Evolutionary conservation across 306 rosid species (phyloP), one percentile per base, ranked within the genome.

Genomic region (Pyrus bretschneideri): DNA sequence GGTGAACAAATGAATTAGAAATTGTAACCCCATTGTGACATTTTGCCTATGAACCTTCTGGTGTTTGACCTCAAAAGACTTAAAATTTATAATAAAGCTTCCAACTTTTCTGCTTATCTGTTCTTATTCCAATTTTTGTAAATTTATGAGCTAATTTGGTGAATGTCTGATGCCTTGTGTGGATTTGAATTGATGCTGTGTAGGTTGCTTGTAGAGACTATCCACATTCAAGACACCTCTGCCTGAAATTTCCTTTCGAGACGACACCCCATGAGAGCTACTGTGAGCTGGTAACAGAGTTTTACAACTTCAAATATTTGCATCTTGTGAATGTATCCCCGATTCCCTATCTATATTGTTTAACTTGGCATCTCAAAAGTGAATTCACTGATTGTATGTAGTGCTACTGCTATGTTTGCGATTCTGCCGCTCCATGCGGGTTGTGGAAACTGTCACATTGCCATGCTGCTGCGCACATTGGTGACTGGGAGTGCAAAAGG

Each of bases 181-280:
- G 71, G 71, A 40, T 71, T 64, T 23, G 54, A 69, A 38, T 69
- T 67, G 70, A 9, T 79, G 57, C 21, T 60, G 65, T 71, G 58
- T 35, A 88, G 97, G 88, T 92, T 35, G 93, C 97, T n/a, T 87
- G 92, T 69, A 83, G 88, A 78, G 95, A 89, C 72, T 92, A 76
- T 72, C 93, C 97, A 40, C 96, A 92, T 57, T 54, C 97, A 33
- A 88, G 97, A 67, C 93, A 92, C 83, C 76, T 84, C 4, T 92
- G 96, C 75, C 5, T 85, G 57, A 81, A 78, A 46, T 87, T 85
- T 70, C 96, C 97, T 1, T 90, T 92, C 67, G 79, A 58, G 4
- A 60, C 84, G 55, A 87, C 87, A 3, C 33, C 85, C 67, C 93
- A 89, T 58, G 80, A 78, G 59, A 85, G 79, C 62, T 61, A 73